Base-by-base conservation (phyloP, 2,329 filamentous ascomycete genomes). In the Apiospora marii region DNA sequence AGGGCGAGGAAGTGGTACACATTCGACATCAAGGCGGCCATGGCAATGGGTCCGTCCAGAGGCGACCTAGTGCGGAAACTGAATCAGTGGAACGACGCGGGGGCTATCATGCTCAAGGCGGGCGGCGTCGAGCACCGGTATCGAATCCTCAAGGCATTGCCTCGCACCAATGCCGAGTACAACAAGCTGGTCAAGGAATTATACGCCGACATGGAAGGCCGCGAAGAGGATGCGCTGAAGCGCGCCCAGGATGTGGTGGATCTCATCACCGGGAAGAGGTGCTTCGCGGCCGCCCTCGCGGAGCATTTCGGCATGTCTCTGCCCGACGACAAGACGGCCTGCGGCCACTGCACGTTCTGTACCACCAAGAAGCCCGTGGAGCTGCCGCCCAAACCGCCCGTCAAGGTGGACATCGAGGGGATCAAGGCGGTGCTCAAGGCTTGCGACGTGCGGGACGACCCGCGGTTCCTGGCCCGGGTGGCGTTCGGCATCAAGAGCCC, bases 401-500 rank as follows among this genome's bases (percentile, higher is more conserved):
- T 83, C 22, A 74, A 77, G 0, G 81, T 88, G 4, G 81, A 89
- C 71, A 71, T 75, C 0, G 72, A 72, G 0, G 81, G 81, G 0
- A 86, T 91, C 67, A 72, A 79, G 8, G 78, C 76, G 1, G 80
- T 92, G 0, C 79, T 92, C 1, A 73, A 78, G 0, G 82, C 79
- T 0, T 85, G 87, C 16, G 75, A 80, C 0, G 84, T 86, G 0
- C 83, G 88, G 2, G 87, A 92, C 67, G 90, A 92, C 77, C 84
- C 90, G 2, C 80, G 90, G 16, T 88, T 91, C 74, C 80, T 92
- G 41, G 88, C 90, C 0, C 84, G 87, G 27, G 81, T 92, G 4
- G 90, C 89, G 0, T 92, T 91, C 77, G 90, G 90, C 0, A 91
- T 92, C 77, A 83, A 82, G 64, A 92, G 88, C 75, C 90, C 90